A percentile compares a stretch with the other conserved stretches of the same genome.
phyloP scores from a whole-genome alignment of 2,329 filamentous ascomycete species.

The Fusarium pseudoanthophilum region DNA sequence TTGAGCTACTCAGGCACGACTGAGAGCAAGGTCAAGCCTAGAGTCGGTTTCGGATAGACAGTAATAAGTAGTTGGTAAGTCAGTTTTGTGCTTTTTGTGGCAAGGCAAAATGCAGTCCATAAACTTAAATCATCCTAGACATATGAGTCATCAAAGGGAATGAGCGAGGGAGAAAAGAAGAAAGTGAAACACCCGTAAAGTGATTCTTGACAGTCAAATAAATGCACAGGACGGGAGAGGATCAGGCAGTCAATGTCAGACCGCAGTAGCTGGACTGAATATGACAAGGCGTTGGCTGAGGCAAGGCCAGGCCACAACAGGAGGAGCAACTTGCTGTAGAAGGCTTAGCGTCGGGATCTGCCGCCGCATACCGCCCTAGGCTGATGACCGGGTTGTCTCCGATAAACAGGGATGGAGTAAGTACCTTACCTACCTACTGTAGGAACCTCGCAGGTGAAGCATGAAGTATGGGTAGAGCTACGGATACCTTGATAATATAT shows the following conservation, averaged over 20 bases:
- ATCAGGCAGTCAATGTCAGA: slow-evolving; percentile 46
- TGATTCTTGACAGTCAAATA: slow-evolving; percentile 21
- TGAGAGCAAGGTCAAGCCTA: slow-evolving; percentile 3
- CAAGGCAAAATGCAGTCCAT: slow-evolving; percentile 12
- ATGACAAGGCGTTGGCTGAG: slow-evolving; percentile 40
- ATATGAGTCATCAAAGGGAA: slow-evolving; percentile 36
- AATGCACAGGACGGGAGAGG: slow-evolving; percentile 29
- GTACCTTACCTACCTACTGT: background rate
- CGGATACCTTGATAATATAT: background rate
- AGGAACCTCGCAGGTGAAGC: background rate
- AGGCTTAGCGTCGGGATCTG: slow-evolving; percentile 39
- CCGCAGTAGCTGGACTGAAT: slow-evolving; percentile 40
- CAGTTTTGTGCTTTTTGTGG: background rate
- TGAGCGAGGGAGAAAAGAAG: slow-evolving; percentile 20
- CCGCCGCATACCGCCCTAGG: slow-evolving; percentile 39
- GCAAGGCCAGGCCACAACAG: slow-evolving; percentile 39
- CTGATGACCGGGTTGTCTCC: slow-evolving; percentile 22
- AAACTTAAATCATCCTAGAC: slow-evolving; percentile 21
- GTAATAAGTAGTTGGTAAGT: background rate
- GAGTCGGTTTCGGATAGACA: slow-evolving; percentile 9
- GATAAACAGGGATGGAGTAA: slow-evolving; percentile 12
- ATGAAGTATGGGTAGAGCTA: background rate
- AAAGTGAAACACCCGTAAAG: slow-evolving; percentile 22
- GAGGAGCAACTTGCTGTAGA: slow-evolving; percentile 30
- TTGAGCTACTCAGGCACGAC: slow-evolving; percentile 21